These are phyloP conservation scores for Pestalotiopsis sp. DNA, from an alignment of 2,329 filamentous ascomycete species.

Conservation along the genomic window DNA sequence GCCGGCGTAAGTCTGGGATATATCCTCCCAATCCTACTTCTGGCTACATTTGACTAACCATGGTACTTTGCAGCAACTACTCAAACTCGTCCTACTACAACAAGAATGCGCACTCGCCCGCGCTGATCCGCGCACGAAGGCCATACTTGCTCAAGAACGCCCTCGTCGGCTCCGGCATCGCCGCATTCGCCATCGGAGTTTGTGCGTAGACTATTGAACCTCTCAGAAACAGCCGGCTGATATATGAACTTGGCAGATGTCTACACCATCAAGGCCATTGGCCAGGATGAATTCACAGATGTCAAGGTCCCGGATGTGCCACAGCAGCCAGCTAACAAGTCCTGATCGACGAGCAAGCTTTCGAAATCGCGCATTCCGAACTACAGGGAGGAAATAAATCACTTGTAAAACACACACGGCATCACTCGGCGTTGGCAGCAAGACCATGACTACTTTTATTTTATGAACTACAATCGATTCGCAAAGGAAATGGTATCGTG, in stretches of 20 bases:
- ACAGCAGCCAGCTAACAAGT: constrained; percentile 43
- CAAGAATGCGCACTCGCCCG: constrained; percentile 80
- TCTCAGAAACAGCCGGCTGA: not conserved
- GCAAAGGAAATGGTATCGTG: constrained; percentile 13
- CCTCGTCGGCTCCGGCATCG: constrained; percentile 75
- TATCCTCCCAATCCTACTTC: not conserved
- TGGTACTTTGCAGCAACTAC: constrained; percentile 32
- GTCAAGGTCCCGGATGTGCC: constrained; percentile 84
- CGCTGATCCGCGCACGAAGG: constrained; percentile 86
- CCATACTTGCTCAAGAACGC: constrained; percentile 93
- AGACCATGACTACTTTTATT: not conserved
- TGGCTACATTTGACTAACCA: not conserved
- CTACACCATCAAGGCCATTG: constrained; percentile 78
- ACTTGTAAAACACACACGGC: constrained; percentile 1
- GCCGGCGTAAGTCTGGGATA: not conserved
- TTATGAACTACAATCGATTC: not conserved
- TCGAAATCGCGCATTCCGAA: not conserved
- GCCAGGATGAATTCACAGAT: constrained; percentile 96
- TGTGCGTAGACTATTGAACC: constrained; percentile 64
- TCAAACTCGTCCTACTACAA: constrained; percentile 77
- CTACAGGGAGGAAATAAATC: not conserved
- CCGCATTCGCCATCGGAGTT: constrained; percentile 77
- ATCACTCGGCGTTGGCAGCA: constrained; percentile 11
- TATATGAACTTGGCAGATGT: constrained; percentile 41
- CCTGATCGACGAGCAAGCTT: not conserved